Percentiles rank a stretch among this genome's conserved stretches.
These are phyloP conservation scores for Manihot esculenta DNA, from an alignment of 441 rosid species.

Conservation along the genomic window DNA sequence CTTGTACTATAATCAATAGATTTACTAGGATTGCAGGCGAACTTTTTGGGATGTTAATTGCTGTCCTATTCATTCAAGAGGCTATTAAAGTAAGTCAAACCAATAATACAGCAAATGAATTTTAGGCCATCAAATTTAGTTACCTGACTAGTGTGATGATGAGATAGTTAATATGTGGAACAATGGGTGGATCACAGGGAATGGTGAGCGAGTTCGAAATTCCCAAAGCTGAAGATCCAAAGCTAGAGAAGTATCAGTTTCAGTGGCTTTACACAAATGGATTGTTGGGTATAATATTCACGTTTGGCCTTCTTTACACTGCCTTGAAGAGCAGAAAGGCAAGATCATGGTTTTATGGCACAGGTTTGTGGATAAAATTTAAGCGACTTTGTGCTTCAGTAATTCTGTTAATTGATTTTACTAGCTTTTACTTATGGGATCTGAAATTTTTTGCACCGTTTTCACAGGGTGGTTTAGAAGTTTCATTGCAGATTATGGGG, in stretches of 20 bases:
- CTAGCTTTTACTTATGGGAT: not conserved
- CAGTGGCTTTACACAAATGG: constrained; percentile 80
- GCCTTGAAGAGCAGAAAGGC: constrained; percentile 67
- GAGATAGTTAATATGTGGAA: not conserved
- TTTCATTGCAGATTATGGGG: constrained; percentile 57
- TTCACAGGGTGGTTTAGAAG: constrained; percentile 42
- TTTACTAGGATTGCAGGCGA: constrained; percentile 65
- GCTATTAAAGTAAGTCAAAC: constrained; percentile 48
- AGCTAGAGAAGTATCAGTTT: constrained; percentile 51
- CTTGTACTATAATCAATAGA: constrained; percentile 42
- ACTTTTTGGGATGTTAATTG: constrained; percentile 54
- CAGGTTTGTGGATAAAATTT: constrained; percentile 35
- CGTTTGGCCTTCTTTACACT: constrained; percentile 63
- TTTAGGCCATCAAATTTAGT: not conserved
- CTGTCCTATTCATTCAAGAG: constrained; percentile 54
- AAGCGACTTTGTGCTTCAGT: not conserved
- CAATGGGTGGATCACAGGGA: constrained; percentile 50
- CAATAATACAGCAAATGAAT: too few species aligned
- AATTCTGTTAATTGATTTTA: not conserved
- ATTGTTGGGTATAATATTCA: constrained; percentile 66
- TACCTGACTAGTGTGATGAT: not conserved
- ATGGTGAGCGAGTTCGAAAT: constrained; percentile 59
- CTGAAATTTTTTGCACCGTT: not conserved
- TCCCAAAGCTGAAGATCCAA: constrained; percentile 52
- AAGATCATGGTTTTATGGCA: constrained; percentile 74